phyloP scores from a whole-genome alignment of 2,329 filamentous ascomycete species.

The Balansia obtecta region DNA sequence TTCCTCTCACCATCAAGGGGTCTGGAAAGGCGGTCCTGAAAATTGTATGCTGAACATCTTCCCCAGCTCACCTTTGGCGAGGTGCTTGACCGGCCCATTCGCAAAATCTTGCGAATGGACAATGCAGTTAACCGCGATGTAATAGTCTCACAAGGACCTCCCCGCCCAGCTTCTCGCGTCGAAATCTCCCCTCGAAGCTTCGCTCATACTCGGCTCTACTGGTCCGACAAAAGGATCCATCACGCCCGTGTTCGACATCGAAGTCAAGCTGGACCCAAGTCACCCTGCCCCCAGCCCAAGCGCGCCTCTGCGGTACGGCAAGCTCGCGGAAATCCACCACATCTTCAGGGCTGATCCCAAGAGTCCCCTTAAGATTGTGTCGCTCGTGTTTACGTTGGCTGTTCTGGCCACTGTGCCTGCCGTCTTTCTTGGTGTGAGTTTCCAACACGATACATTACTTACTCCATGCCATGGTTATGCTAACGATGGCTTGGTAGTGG shows the following conservation, averaged over 20 bases:
- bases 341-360: conserved; percentile 71
- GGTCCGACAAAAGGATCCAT: conserved; percentile 58
- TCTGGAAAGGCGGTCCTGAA: conserved; percentile 77
- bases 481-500: conserved; percentile 48
- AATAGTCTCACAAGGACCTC: conserved; percentile 76
- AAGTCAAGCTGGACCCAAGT: conserved; percentile 51
- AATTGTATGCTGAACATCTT: conserved; percentile 47
- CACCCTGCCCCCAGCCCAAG: conserved; percentile 47
- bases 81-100: neutral
- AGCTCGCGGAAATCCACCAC: conserved; percentile 77
- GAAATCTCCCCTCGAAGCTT: conserved; percentile 59
- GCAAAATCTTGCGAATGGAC: neutral
- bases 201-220: conserved; percentile 76
- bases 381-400: conserved; percentile 61
- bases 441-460: neutral
- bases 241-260: conserved; percentile 59
- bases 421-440: conserved; percentile 54
- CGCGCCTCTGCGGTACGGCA: conserved; percentile 69
- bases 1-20: conserved; percentile 72
- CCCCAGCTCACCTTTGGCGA: too few relatives aligned
- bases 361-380: conserved; percentile 71
- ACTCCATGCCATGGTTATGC: conserved; percentile 3
- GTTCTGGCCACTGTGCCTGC: conserved; percentile 63
- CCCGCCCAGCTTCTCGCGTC: conserved; percentile 68
- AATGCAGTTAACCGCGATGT: neutral